Base-by-base conservation (phyloP, 208 protist genomes). In the Phytomonas sp. region DNA sequence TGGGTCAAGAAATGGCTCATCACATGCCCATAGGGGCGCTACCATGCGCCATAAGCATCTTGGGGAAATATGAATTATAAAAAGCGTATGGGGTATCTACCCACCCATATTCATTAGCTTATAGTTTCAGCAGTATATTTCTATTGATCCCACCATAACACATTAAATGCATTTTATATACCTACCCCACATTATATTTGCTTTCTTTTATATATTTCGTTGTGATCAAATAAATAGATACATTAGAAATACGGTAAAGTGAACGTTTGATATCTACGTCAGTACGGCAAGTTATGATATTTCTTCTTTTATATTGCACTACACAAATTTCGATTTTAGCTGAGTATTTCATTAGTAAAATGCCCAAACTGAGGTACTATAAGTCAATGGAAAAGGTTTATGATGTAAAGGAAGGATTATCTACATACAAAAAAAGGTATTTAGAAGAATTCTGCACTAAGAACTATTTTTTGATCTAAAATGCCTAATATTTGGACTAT, bases 371-470 rank as follows among this genome's bases (percentile, higher is more conserved):
- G 14, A 8, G 29, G 7, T 32, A 23, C 10, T 8, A 56, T 36
- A 49, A 60, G 26, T 14, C 14, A 45, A 32, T 29, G 36, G 12
- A 49, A 63, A 60, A 65, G 59, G 45, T 71, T 66, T 16, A 69
- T 63, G 63, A 67, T 26, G 23, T 0, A 4, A 56, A 49, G 16
- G 65, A 29, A n/a, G 37, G 0, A n/a, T n/a, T n/a, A n/a, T n/a
- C n/a, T 37, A 37, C 8, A 37, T 37, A 37, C 34, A 37, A 37
- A 37, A 3, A 8, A 11, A 37, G 34, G 8, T 37, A 37, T n/a
- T n/a, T n/a, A n/a, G n/a, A n/a, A n/a, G n/a, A n/a, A n/a, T n/a
- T n/a, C n/a, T n/a, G n/a, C n/a, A n/a, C n/a, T n/a, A n/a, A n/a
- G n/a, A n/a, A n/a, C 49, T 11, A 62, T 11, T 34, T 11, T 34